Conservation (phyloP, 352 stramenopile genomes). For the Phytophthora hibernalis region DNA sequence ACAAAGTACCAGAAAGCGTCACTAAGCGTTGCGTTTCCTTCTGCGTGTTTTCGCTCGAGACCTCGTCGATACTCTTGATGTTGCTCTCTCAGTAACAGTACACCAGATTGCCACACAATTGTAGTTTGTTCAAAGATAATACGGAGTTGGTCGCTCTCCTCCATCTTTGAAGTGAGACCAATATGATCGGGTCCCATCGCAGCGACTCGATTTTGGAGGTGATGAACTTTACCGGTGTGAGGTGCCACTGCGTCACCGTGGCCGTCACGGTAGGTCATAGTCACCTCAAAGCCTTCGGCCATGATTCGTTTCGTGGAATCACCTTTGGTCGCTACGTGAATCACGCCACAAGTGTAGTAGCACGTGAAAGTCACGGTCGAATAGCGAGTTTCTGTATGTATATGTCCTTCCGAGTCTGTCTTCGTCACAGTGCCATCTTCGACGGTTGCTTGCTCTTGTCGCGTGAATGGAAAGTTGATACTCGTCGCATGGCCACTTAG, state of each 20-base stretch:
- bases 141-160: conserved; percentile 34
- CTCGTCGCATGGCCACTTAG: conserved; percentile 20
- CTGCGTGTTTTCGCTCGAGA: conserved; percentile 28
- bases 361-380: conserved; percentile 46
- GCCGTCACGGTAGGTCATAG: conserved; percentile 51
- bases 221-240: conserved; percentile 42
- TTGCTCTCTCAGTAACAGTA: conserved; percentile 18
- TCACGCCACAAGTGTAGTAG: conserved; percentile 34
- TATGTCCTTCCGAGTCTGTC: conserved; percentile 36
- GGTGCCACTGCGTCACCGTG: conserved; percentile 40
- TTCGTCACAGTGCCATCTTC: conserved; percentile 40
- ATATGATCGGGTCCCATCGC: conserved; percentile 41
- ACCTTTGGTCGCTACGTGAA: conserved; percentile 25
- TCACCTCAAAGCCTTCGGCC: conserved; percentile 52
- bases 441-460: conserved; percentile 43
- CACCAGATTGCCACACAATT: conserved; percentile 20
- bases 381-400: conserved; percentile 29
- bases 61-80: conserved; percentile 35
- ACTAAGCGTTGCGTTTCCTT: conserved; percentile 40
- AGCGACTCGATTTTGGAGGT: conserved; percentile 35
- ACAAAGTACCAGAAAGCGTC: conserved; percentile 63
- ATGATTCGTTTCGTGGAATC: conserved; percentile 38
- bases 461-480: conserved; percentile 45
- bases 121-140: conserved; percentile 38
- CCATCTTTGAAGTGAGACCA: conserved; percentile 38